Base-by-base conservation (phyloP, 768 basidiomycete species). In the Kwoniella sp. region DNA sequence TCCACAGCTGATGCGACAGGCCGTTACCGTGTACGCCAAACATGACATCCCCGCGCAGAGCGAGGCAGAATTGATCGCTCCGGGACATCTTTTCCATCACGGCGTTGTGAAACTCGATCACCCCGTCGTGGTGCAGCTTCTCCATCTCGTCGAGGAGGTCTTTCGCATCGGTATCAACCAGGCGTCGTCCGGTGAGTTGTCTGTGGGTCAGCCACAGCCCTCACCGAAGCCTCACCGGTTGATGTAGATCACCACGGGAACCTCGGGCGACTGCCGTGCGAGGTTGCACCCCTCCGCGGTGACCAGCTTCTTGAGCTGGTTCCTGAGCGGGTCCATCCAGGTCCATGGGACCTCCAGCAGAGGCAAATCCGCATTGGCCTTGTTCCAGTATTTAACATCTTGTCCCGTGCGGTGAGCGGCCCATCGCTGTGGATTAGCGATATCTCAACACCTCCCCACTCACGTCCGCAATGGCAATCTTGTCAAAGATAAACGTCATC, bases 21-120 rank as follows among this genome's bases (percentile, higher is more conserved):
- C 61, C 61, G 20, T 63, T 63, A n/a, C 61, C 61, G 28, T 63
- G 61, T 12, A 63, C 57, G 17, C 53, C 61, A 6, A 63, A 38
- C 49, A 63, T 48, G 32, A 55, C 53, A 38, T 55, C 46, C 22
- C 29, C 34, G 40, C 45, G 44, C 22, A 57, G 44, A 6, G 43
- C 50, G 32, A 57, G 42, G 34, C 56, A 57, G 29, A 57, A 57
- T 40, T 57, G 59, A 2, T 56, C 55, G 17, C 27, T 28, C 25
- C 55, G 25, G 28, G 34, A 33, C 14, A 56, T 31, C 20, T 53
- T 42, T 42, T 61, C 59, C 54, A 61, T 56, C 19, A 33, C 19
- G 15, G 39, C 50, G 33, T 61, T 43, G 17, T 43, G 22, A 31
- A 61, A 57, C 19, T 61, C 55, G 27, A 61, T 61, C 2, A 47